Conservation (phyloP, 345 rosid species). For the Turnera subulata region DNA sequence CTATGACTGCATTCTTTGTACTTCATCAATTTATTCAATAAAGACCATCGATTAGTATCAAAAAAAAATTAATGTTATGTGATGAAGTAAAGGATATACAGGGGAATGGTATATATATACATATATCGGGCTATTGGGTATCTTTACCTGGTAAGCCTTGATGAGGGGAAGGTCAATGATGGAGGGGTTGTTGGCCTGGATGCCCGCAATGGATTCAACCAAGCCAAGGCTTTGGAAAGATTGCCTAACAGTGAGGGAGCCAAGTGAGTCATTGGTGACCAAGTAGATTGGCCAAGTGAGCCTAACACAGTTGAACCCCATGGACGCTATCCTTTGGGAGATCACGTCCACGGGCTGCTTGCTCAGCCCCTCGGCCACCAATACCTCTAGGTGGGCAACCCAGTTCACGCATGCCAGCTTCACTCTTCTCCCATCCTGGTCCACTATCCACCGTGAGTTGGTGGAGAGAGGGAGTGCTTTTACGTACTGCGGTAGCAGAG, state of each 20-base stretch:
- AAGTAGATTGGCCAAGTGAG: conserved; percentile 41
- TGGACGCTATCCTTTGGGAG: conserved; percentile 16
- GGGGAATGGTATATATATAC: too few relatives aligned
- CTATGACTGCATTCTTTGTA: too few relatives aligned
- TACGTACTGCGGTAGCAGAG: neutral
- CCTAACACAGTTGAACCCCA: conserved; percentile 45
- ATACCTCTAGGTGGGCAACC: conserved; percentile 31
- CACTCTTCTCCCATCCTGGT: conserved; percentile 24
- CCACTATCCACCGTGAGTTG: conserved; percentile 29
- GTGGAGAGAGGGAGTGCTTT: conserved; percentile 26
- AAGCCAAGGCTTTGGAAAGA: conserved; percentile 70
- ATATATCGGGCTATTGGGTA: too few relatives aligned
- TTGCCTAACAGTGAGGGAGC: conserved; percentile 19
- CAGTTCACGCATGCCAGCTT: conserved; percentile 37
- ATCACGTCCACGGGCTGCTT: conserved; percentile 31
- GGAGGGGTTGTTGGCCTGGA: conserved; percentile 75
- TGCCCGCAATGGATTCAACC: conserved; percentile 53
- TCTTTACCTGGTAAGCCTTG: conserved; percentile 67
- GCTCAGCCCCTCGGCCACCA: conserved; percentile 46
- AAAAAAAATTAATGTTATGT: too few relatives aligned
- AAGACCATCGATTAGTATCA: too few relatives aligned
- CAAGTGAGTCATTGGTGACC: conserved; percentile 26
- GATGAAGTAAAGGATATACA: too few relatives aligned
- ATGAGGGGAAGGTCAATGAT: conserved; percentile 72
- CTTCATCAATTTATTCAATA: too few relatives aligned